Conservation (phyloP, 2,329 filamentous ascomycete genomes). For the Penicillium sp. region DNA sequence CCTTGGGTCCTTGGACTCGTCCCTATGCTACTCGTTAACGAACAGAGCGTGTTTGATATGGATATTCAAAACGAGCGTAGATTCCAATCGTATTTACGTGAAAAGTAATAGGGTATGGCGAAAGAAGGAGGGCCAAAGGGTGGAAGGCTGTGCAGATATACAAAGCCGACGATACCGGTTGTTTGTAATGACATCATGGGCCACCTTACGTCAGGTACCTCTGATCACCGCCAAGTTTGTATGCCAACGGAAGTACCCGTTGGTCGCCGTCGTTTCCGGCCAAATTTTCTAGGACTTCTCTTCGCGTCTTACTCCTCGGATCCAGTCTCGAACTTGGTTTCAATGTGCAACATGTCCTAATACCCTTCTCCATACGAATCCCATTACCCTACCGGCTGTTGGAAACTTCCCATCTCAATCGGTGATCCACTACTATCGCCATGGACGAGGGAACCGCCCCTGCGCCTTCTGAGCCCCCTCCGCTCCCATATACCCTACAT, state of each 20-base stretch:
- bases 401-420: not conserved
- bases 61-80: too few species aligned
- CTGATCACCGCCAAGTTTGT: slow-evolving; percentile 11
- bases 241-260: slow-evolving; percentile 18
- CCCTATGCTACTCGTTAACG: too few species aligned
- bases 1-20: not conserved
- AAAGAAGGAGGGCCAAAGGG: not conserved
- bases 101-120: too few species aligned
- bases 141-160: not conserved
- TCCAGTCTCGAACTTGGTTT: not conserved
- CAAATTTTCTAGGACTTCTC: slow-evolving; percentile 4
- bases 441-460: slow-evolving; percentile 37
- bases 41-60: too few species aligned
- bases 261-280: slow-evolving; percentile 24
- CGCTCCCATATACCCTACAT: slow-evolving; percentile 58
- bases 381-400: not conserved
- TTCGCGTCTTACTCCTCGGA: not conserved
- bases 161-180: not conserved
- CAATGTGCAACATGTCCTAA: slow-evolving; percentile 9
- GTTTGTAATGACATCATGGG: slow-evolving; percentile 28
- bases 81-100: too few species aligned
- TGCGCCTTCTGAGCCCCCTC: slow-evolving; percentile 42
- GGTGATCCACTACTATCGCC: slow-evolving; percentile 18
- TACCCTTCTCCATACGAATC: not conserved
- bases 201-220: slow-evolving; percentile 29